Percentiles rank a stretch among this genome's conserved stretches.
Evolutionary conservation across 768 basidiomycete species (phyloP).

Genomic region (Phaeotremella skinneri): DNA sequence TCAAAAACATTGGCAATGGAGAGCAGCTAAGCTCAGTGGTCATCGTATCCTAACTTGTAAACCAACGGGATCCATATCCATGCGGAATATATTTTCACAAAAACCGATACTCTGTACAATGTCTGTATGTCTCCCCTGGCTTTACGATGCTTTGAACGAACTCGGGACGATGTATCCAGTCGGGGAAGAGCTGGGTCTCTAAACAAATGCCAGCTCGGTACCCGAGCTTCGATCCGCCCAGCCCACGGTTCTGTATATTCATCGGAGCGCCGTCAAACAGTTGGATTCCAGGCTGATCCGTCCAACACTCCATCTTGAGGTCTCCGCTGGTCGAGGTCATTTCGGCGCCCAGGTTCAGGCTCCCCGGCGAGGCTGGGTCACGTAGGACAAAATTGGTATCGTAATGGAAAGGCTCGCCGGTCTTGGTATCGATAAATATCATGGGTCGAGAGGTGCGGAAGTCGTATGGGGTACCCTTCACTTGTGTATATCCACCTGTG

Average conservation of each 20-base stretch:
- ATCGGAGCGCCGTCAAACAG: slow-evolving; percentile 18
- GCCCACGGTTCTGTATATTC: slow-evolving; percentile 16
- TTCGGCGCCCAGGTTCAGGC: slow-evolving; percentile 16
- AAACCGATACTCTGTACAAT: slow-evolving; percentile 12
- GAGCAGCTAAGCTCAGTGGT: too few species aligned
- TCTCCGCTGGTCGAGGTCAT: slow-evolving; percentile 17
- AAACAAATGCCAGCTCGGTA: slow-evolving; percentile 17
- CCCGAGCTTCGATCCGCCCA: slow-evolving; percentile 4
- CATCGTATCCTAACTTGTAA: too few species aligned
- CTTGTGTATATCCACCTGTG: slow-evolving; percentile 17
- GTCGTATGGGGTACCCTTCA: slow-evolving; percentile 19
- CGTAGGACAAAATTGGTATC: slow-evolving; percentile 18
- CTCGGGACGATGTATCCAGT: slow-evolving; percentile 2
- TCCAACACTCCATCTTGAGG: slow-evolving; percentile 22
- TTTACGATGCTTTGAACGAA: slow-evolving; percentile 13
- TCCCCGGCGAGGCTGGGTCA: not conserved
- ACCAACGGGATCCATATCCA: too few species aligned
- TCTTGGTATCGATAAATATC: slow-evolving; percentile 3
- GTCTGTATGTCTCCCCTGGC: slow-evolving; percentile 14
- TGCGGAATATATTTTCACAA: too few species aligned
- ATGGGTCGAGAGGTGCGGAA: slow-evolving; percentile 13
- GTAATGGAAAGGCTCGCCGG: slow-evolving; percentile 18
- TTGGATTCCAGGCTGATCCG: slow-evolving; percentile 22
- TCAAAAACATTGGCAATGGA: too few species aligned
- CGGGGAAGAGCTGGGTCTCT: slow-evolving; percentile 20